Evolutionary conservation across 768 basidiomycete species (phyloP).

Genomic region (Lentinula boryana): DNA sequence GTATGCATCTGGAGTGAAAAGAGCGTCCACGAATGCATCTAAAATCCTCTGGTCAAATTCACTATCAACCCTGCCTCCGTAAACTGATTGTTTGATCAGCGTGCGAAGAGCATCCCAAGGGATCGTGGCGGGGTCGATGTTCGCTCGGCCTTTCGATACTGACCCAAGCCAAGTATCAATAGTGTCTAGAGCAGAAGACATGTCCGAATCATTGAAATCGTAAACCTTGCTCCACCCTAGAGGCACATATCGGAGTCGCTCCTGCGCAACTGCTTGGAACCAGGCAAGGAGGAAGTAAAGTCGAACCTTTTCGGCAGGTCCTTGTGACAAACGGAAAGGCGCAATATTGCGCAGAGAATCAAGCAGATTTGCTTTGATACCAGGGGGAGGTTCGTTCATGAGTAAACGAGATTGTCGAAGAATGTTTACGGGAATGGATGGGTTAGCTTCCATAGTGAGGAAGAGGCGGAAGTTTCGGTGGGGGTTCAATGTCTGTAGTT

Average conservation of each 20-base stretch:
- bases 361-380: conserved; percentile 91
- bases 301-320: conserved; percentile 89
- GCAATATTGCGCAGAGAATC: conserved; percentile 80
- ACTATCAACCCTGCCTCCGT: conserved; percentile 90
- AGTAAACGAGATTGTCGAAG: conserved; percentile 92
- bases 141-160: conserved; percentile 81
- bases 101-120: conserved; percentile 96
- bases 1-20: conserved; percentile 86
- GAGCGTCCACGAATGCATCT: conserved; percentile 85
- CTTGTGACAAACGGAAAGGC: conserved; percentile 66
- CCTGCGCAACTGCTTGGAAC: conserved; percentile 98
- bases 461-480: conserved; percentile 93
- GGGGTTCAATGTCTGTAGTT: conserved; percentile 85
- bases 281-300: conserved; percentile 95
- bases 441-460: conserved; percentile 97
- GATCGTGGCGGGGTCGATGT: conserved; percentile 86
- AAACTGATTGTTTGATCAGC: conserved; percentile 92
- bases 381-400: conserved; percentile 98
- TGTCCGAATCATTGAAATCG: conserved; percentile 99
- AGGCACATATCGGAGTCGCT: conserved; percentile 92
- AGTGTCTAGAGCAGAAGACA: conserved; percentile 85
- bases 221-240: conserved; percentile 96
- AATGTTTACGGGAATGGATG: conserved; percentile 92
- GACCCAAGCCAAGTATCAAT: conserved; percentile 87
- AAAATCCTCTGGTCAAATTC: conserved; percentile 92